Base-by-base conservation (phyloP, 2,329 filamentous ascomycete species). In the Sporothrix dimorphospora region DNA sequence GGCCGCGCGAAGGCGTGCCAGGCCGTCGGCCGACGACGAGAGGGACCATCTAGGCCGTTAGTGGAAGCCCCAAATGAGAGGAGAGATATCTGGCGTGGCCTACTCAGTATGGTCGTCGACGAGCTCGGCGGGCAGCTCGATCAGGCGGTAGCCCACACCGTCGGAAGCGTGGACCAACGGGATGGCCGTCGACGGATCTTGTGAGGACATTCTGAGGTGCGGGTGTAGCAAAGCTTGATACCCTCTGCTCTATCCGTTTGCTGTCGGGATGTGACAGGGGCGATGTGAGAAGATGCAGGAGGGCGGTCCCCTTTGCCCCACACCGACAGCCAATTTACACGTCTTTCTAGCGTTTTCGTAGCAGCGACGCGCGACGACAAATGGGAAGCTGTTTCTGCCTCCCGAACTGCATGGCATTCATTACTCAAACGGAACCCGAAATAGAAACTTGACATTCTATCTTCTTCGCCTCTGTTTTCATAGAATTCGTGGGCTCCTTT, bases 61-160 rank as follows among this genome's bases (percentile, higher is more conserved):
- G 45, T 65, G n/a, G 5, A 2, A 71, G 72, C 0, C 1, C 14
- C 11, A 34, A 5, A 21, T 30, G 11, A 24, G 55, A 7, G 30
- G 16, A 47, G 59, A n/a, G 16, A 65, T n/a, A 38, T 40, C 7
- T 9, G 72, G 42, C n/a, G 4, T 63, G 40, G 47, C 45, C 4
- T 30, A 82, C 85, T 77, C 80, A 89, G 87, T 83, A 80, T 12
- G 88, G 87, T 34, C 82, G 9, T 83, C 80, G 65, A 87, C 82
- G 9, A 91, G 81, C 72, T 90, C 89, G 0, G 87, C 81, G 0
- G 89, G 88, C 3, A 91, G 84, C 78, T 91, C 89, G 69, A 91
- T 81, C 71, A 91, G 84, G 72, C 87, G 89, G 79, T 90, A 90
- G 68, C 84, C 83, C 19, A 83, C 76, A 55, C 83, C 81, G 63